Evolutionary conservation across 1,284 basidiomycete species (phyloP), one percentile per base, ranked within the genome.

Genomic region (Rhodofomes roseus): DNA sequence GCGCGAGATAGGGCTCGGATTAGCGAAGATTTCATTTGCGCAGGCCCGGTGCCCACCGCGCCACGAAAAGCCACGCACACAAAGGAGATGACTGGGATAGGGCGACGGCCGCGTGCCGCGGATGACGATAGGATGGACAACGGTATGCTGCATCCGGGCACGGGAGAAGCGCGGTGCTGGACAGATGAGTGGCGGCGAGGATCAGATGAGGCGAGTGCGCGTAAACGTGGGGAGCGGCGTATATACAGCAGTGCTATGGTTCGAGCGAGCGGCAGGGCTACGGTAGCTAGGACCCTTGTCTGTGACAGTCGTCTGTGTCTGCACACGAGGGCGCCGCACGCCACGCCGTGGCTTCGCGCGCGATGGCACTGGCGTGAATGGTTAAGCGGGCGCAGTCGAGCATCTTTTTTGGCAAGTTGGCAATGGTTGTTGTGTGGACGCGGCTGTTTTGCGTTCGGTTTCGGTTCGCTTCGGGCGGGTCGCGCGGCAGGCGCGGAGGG

Each of bases 21-120:
- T 52, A 36, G 50, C 34, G 50, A 52, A 52, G 50, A 52, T 52
- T 31, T 52, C 50, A 52, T 52, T 36, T 52, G 50, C 50, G 50
- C 50, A 52, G 50, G 50, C 50, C 50, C 50, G 50, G 50, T 52
- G 50, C 50, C 50, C 50, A 52, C 31, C 29, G 7, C 31, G n/a
- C 34, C 31, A 52, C 31, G 18, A 14, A 16, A 29, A 16, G 46
- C 46, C 46, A 27, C 50, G 31, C 27, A 52, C 7, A 52, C 50
- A 52, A 52, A 36, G 34, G n/a, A 36, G 46, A 48, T 48, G 46
- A 22, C 50, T 36, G 50, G 50, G 50, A 52, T 52, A 52, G 50
- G 50, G 50, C 34, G 50, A 52, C n/a, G 18, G 50, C 50, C 50
- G 50, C 50, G 50, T 52, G 50, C 36, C 50, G 16, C 18, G 50